Conservation (phyloP, 306 rosid species). For the Casuarina glauca region DNA sequence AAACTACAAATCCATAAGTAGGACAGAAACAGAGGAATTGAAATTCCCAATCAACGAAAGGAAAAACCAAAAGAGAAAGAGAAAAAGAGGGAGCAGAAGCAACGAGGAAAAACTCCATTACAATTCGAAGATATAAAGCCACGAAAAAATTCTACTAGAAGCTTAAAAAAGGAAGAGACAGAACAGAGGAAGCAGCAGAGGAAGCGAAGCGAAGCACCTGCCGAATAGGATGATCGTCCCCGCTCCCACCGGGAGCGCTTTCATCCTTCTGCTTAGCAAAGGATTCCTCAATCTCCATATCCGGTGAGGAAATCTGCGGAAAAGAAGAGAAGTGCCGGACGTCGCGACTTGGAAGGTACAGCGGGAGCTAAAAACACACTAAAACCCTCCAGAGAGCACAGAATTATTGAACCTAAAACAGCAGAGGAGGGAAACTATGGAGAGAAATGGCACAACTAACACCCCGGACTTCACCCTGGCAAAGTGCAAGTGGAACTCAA, state of each 20-base stretch:
- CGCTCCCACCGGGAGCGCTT: constrained; percentile 21
- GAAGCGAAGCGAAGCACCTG: constrained; percentile 29
- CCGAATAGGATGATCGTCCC: constrained; percentile 19
- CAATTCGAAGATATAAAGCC: not conserved
- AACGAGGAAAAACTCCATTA: not conserved
- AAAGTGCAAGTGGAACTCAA: not conserved
- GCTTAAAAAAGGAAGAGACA: not conserved
- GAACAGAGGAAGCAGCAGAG: not conserved
- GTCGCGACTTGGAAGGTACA: not conserved
- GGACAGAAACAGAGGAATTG: not conserved
- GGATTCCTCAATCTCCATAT: constrained; percentile 36
- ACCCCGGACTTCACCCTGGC: not conserved
- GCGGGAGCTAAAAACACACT: not conserved
- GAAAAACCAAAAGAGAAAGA: not conserved
- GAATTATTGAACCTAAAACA: not conserved
- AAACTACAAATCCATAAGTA: not conserved
- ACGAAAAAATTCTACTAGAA: constrained; percentile 7
- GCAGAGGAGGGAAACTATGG: not conserved
- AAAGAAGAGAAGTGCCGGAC: not conserved
- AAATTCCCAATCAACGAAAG: not conserved
- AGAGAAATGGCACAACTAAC: not conserved
- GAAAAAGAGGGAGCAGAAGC: not conserved
- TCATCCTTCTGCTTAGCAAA: constrained; percentile 17
- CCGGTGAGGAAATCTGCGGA: not conserved
- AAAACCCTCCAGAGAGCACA: not conserved